Conservation (phyloP, 768 basidiomycete genomes). For the Lyophyllum atratum region DNA sequence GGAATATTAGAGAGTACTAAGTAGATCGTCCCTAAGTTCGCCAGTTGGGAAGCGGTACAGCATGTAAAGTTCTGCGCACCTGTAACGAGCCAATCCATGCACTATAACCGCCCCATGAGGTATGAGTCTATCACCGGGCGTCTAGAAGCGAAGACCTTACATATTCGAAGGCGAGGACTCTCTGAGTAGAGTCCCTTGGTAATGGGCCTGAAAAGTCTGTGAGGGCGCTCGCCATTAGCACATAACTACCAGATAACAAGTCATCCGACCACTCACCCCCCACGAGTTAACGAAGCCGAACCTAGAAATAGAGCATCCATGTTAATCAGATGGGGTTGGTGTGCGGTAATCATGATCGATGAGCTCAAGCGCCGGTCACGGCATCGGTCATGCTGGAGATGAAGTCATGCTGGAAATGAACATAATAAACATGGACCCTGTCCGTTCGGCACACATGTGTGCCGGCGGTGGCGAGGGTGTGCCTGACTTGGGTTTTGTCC, state of each 20-base stretch:
- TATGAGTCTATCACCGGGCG: neutral
- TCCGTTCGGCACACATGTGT: slow-evolving; percentile 1
- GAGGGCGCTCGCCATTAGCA: neutral
- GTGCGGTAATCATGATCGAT: neutral
- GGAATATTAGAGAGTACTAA: slow-evolving; percentile 64
- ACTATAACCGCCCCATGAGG: slow-evolving; percentile 34
- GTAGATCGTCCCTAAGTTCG: neutral
- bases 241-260: neutral
- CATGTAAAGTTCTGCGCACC: slow-evolving; percentile 30
- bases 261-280: slow-evolving; percentile 58
- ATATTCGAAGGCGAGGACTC: slow-evolving; percentile 62
- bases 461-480: neutral
- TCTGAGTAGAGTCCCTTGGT: slow-evolving; percentile 53
- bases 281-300: slow-evolving; percentile 77
- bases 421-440: no score
- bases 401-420: no score
- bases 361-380: no score
- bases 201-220: slow-evolving; percentile 76
- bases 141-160: slow-evolving; percentile 36
- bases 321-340: neutral
- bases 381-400: neutral
- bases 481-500: neutral
- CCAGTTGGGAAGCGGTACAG: neutral
- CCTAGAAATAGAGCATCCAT: slow-evolving; percentile 19
- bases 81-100: slow-evolving; percentile 84